Percentiles rank a stretch among this genome's conserved stretches.
Conservation (phyloP, 257 asterid genomes). For the Craterostigma plantagineum region DNA sequence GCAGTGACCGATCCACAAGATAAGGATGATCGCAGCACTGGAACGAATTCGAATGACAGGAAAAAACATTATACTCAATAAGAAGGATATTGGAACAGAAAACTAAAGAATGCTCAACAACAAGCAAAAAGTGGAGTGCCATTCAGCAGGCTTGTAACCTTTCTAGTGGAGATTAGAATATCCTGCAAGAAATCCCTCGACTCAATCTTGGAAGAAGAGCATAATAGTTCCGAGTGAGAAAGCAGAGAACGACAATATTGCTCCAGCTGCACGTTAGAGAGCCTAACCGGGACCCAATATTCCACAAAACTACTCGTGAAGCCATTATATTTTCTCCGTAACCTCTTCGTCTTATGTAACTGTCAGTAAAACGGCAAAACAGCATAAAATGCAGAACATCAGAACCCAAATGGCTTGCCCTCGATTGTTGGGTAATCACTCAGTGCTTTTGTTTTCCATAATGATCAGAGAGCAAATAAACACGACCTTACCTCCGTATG, state of each 20-base stretch:
- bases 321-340: no score
- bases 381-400: no score
- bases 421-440: no score
- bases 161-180: background rate
- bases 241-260: background rate
- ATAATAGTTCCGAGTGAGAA: background rate
- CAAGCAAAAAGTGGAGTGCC: background rate
- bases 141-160: no score
- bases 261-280: background rate
- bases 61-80: background rate
- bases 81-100: background rate
- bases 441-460: no score
- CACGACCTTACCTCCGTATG: no score
- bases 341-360: no score
- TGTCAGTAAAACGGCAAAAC: no score
- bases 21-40: constrained; percentile 72
- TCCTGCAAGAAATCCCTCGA: background rate
- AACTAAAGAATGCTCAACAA: background rate
- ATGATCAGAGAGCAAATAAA: no score
- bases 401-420: no score
- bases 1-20: constrained; percentile 31
- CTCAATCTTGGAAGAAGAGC: background rate
- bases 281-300: background rate
- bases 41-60: background rate
- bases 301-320: background rate